These are phyloP conservation scores for Fusarium tjaetaba DNA, from an alignment of 2,329 filamentous ascomycete genomes.

Conservation along the genomic window DNA sequence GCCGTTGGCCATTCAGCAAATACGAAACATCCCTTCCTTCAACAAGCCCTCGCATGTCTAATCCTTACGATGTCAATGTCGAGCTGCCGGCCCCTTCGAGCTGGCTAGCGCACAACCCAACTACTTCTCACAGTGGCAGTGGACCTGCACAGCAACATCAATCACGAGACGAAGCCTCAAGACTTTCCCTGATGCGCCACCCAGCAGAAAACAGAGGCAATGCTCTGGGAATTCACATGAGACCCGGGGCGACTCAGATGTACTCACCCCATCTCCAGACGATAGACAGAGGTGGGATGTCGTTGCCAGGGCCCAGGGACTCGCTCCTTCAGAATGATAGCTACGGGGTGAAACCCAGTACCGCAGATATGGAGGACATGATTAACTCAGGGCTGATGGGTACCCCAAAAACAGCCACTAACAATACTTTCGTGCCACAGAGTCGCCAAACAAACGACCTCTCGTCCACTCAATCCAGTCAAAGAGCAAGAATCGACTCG, in stretches of 20 bases:
- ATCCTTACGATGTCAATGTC: constrained; percentile 57
- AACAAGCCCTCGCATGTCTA: constrained; percentile 66
- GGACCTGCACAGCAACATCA: constrained; percentile 58
- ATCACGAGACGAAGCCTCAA: constrained; percentile 49
- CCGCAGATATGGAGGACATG: neutral
- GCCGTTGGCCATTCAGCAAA: constrained; percentile 65
- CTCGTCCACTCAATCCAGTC: constrained; percentile 47
- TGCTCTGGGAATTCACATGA: constrained; percentile 73
- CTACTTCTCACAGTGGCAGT: constrained; percentile 57
- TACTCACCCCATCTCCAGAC: constrained; percentile 5
- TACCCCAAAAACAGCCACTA: neutral
- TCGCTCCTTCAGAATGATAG: constrained; percentile 4
- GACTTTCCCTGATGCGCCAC: constrained; percentile 39
- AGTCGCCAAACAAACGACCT: constrained; percentile 49
- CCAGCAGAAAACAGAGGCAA: constrained; percentile 50
- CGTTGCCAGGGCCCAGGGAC: constrained; percentile 8
- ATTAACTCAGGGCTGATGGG: neutral
- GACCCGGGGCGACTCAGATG: constrained; percentile 54
- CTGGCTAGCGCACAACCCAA: constrained; percentile 66
- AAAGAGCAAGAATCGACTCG: constrained; percentile 49
- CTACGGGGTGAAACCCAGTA: constrained; percentile 13
- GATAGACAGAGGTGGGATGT: constrained; percentile 3
- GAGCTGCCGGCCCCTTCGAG: constrained; percentile 64
- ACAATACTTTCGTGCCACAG: constrained; percentile 32
- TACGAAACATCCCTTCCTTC: constrained; percentile 59